Base-by-base conservation (phyloP, 2,329 filamentous ascomycete species). In the Mycogone perniciosa region DNA sequence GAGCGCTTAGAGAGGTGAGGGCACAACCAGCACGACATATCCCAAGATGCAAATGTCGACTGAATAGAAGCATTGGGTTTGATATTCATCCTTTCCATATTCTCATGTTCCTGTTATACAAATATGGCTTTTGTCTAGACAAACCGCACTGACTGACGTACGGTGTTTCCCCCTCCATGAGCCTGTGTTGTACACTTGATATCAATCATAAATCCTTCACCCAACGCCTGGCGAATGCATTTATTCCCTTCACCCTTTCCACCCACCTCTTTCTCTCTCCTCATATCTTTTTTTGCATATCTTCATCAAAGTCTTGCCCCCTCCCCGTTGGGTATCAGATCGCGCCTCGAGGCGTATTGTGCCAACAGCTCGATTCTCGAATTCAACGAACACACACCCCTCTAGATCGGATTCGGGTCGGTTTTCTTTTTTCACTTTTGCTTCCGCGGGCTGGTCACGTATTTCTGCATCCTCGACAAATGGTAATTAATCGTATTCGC, bases 401-500 rank as follows among this genome's bases (percentile, higher is more conserved):
- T 20, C 20, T 3, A 20, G 20, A 20, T 20, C 20, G 3, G 20
- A 20, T 20, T 20, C 20, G 20, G 20, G 20, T 20, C 20, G 20
- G 11, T 38, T 38, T 38, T 10, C 9, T 31, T 13, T 10, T 46
- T 39, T 60, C 59, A 70, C 52, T 65, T 68, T 49, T 64, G 62
- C 62, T 67, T 71, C 56, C 56, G 55, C 44, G 62, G 64, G 46
- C 62, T 71, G n/a, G 69, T 91, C 81, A 79, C 83, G 74, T 58
- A 83, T 78, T 63, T 85, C 79, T 72, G 85, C 80, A 75, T 95
- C 75, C 93, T 82, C 58, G 81, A 80, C 40, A 97, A 75, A 67
- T 96, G 91, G 76, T 91, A 91, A 73, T 97, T 97, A 80, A 97
- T 90, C 68, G 84, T 92, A 74, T 85, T 89, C 66, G 81, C 80